Evolutionary conservation across 1,284 basidiomycete species (phyloP), one percentile per base, ranked within the genome.

Genomic region (Xanthoconium separans): DNA sequence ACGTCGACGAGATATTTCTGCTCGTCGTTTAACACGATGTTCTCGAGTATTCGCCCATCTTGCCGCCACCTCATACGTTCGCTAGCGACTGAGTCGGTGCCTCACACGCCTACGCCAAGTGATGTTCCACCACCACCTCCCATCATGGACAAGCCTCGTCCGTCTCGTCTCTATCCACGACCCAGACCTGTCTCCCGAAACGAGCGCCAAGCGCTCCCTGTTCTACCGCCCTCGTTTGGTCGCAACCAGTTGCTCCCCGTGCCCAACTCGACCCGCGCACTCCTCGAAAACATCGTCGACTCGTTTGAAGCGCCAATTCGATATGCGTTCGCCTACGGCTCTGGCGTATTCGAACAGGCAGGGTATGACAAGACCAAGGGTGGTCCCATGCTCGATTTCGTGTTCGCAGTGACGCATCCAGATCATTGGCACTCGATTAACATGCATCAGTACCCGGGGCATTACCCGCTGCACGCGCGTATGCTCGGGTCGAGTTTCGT

Each of bases 281-380:
- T 93, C n/a, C 77, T 94, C 20, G 87, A 92, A 66, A 77, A 78
- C 51, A 87, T 94, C 55, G 84, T 93, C 44, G 73, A 75, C 24
- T 78, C 83, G 54, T 96, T 96, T 65, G 78, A 89, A 47, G 89
- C 92, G 0, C 93, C 93, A 10, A 89, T 95, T 39, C 84, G 93
- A 24, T 95, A 95, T 73, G 94, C 94, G 0, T 94, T 95, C 66
- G 94, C 93, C 0, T 97, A 97, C 69, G 94, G 94, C n/a, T 93
- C 89, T 0, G 94, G 93, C 0, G 93, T 96, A 2, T 96, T 96
- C 62, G 85, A 89, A 61, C 93, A 95, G 71, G 84, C 87, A 51
- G 91, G 90, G 2, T 93, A 93, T 61, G 58, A 68, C 2, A 56
- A 52, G 24, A 63, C 70, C 40, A 52, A 44, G n/a, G 57, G 59